Base-by-base conservation (phyloP, 148 eudicot species). In the Rhododendron ferrugineum region DNA sequence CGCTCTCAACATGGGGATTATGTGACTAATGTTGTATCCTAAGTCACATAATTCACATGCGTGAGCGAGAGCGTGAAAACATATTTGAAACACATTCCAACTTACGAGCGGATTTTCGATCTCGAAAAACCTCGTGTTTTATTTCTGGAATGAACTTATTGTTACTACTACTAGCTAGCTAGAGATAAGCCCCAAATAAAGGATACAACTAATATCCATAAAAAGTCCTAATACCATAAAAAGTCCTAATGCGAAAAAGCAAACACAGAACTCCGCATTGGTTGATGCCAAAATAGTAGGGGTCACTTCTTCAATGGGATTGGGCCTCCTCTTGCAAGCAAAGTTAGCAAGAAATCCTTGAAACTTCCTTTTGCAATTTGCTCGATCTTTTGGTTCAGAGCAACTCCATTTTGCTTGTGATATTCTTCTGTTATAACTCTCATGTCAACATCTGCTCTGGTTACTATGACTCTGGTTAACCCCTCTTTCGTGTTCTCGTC, bases 401-500 rank as follows among this genome's bases (percentile, higher is more conserved):
- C 28, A 54, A 82, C 86, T 68, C 92, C 93, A 58, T 84, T 92
- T 86, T 82, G 81, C 74, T 82, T 72, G 0, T 88, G 52, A 88
- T 90, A 93, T 49, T 85, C 93, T 34, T 89, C 91, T 85, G 85
- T 86, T 64, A 96, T 70, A 11, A 15, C 75, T 32, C 2, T 70
- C 75, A 32, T 70, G 32, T 70, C 93, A 18, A 58, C 91, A 84
- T 93, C 95, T 13, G 95, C 96, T 82, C 89, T 93, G 26, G 94
- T 91, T n/a, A 94, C 92, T 16, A 92, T 78, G 23, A 93, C 92
- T 82, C 98, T 91, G 6, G 92, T 93, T 84, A 81, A 74, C 3
- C 90, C 93, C 74, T 94, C 96, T 91, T 90, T 93, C 28, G 92
- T 91, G 82, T 86, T 84, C 76, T 93, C 98, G 28, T 93, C 91